Evolutionary conservation across 768 basidiomycete genomes (phyloP).

Genomic region (Mycena vulgaris): DNA sequence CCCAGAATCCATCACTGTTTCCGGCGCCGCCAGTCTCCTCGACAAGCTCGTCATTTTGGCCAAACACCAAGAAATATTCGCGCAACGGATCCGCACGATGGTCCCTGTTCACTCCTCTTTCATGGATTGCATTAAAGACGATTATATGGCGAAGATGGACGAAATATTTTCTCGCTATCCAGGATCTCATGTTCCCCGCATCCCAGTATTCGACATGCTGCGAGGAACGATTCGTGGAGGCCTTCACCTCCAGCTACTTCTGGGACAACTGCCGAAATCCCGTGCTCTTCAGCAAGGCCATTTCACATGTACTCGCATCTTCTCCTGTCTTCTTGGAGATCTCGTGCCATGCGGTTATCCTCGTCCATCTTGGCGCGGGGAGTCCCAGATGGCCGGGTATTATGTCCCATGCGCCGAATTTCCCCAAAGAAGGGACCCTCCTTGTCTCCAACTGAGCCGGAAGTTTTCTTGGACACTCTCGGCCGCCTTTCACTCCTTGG

Average conservation of each 20-base stretch:
- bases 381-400: slow-evolving; percentile 2
- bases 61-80: slow-evolving; percentile 41
- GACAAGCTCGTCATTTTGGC: slow-evolving; percentile 44
- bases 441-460: too few relatives aligned
- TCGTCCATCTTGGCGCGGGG: slow-evolving; percentile 14
- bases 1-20: slow-evolving; percentile 46
- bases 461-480: too few relatives aligned
- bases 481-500: too few relatives aligned
- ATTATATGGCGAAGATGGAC: slow-evolving; percentile 23
- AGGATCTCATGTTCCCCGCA: slow-evolving; percentile 19
- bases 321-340: slow-evolving; percentile 20
- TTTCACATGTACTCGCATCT: slow-evolving; percentile 15
- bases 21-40: slow-evolving; percentile 40
- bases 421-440: slow-evolving; percentile 20
- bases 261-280: slow-evolving; percentile 30
- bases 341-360: slow-evolving; percentile 28
- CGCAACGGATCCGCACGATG: slow-evolving; percentile 44
- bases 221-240: slow-evolving; percentile 2
- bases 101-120: slow-evolving; percentile 49
- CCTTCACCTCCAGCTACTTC: slow-evolving; percentile 20
- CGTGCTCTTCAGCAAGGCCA: slow-evolving; percentile 24
- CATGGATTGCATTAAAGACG: slow-evolving; percentile 45
- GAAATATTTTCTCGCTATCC: slow-evolving; percentile 30
- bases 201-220: slow-evolving; percentile 29
- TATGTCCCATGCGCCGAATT: slow-evolving; percentile 27